A percentile compares a stretch with the other conserved stretches of the same genome.
These are phyloP conservation scores for Aspergillus incahuasiensis DNA, from an alignment of 495 filamentous ascomycete species.

Conservation along the genomic window DNA sequence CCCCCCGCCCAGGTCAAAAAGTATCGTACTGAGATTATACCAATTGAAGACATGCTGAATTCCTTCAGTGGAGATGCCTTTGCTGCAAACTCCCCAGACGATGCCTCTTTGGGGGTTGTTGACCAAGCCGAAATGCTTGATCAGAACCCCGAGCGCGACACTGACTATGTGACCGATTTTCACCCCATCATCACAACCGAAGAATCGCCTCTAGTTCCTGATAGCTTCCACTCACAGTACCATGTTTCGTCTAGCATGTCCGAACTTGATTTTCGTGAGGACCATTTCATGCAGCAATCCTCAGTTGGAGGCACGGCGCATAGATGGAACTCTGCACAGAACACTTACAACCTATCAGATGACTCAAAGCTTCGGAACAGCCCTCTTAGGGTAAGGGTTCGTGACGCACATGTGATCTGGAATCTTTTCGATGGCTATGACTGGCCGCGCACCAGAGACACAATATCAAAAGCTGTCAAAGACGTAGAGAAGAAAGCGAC, in stretches of 20 bases:
- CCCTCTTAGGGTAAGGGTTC: slow-evolving; percentile 71
- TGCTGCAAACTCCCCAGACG: slow-evolving; percentile 30
- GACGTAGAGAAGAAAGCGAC: slow-evolving; percentile 77
- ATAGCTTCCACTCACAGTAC: slow-evolving; percentile 58
- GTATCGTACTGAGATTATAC: slow-evolving; percentile 82
- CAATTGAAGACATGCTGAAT: slow-evolving; percentile 80
- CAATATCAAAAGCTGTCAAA: slow-evolving; percentile 79
- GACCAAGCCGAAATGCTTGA: slow-evolving; percentile 26
- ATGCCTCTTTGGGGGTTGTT: slow-evolving; percentile 10
- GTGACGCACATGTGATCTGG: slow-evolving; percentile 93
- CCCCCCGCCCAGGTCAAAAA: slow-evolving; percentile 75
- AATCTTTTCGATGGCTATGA: slow-evolving; percentile 98
- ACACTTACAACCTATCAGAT: slow-evolving; percentile 64
- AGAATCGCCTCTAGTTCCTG: slow-evolving; percentile 54
- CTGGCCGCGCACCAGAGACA: slow-evolving; percentile 83
- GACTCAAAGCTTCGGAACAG: slow-evolving; percentile 58
- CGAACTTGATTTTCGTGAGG: slow-evolving; percentile 66
- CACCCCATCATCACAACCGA: slow-evolving; percentile 38
- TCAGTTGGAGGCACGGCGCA: slow-evolving; percentile 64
- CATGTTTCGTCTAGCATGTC: slow-evolving; percentile 46
- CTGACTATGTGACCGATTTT: slow-evolving; percentile 62
- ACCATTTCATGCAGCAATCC: slow-evolving; percentile 68
- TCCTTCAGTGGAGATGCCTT: slow-evolving; percentile 87
- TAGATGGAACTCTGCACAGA: slow-evolving; percentile 70
- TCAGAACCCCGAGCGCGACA: slow-evolving; percentile 38